Base-by-base conservation (phyloP, 2,329 filamentous ascomycete species). In the Claviceps monticola region DNA sequence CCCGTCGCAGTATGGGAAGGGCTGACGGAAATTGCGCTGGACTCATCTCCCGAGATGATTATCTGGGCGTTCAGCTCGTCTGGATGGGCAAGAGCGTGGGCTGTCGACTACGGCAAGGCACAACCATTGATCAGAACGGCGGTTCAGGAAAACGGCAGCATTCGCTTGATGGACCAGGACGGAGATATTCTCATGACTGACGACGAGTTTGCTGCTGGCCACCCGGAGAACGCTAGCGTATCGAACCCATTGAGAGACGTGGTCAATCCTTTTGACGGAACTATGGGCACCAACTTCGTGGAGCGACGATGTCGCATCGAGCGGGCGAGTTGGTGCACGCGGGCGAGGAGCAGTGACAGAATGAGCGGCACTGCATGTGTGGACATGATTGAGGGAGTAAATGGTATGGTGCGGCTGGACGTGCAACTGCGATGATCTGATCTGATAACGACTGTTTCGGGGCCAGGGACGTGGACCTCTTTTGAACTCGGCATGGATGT, bases 391-490 rank as follows among this genome's bases (percentile, higher is more conserved):
- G 66, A 67, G 54, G 63, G 68, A 49, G 50, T 66, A 21, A 62
- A 58, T n/a, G 66, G 65, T 11, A 62, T 70, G 51, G 60, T 64
- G 34, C 63, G 66, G 55, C 60, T 72, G 47, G 65, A 70, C 52
- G 58, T 71, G 56, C 67, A 70, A 57, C 62, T 71, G 26, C 50
- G 55, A 44, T 56, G 36, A 34, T 1, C 1, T 7, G 17, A 48
- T 7, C n/a, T n/a, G n/a, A n/a, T n/a, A n/a, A 4, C 6, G 16
- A 9, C 43, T 34, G 26, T 34, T 16, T 13, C 14, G 13, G 11
- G 19, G 4, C 21, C 2, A 26, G 11, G 8, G 42, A 45, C 19
- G 16, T 21, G 19, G 1, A 29, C 6, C 14, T 16, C 23, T 21
- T 34, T 34, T 34, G 29, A 34, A 34, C 8, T 34, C 29, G 29